Percentiles rank a stretch among this genome's conserved stretches.
These are phyloP conservation scores for Yarrowia osloensis DNA, from an alignment of 805 yeast species.

Conservation along the genomic window DNA sequence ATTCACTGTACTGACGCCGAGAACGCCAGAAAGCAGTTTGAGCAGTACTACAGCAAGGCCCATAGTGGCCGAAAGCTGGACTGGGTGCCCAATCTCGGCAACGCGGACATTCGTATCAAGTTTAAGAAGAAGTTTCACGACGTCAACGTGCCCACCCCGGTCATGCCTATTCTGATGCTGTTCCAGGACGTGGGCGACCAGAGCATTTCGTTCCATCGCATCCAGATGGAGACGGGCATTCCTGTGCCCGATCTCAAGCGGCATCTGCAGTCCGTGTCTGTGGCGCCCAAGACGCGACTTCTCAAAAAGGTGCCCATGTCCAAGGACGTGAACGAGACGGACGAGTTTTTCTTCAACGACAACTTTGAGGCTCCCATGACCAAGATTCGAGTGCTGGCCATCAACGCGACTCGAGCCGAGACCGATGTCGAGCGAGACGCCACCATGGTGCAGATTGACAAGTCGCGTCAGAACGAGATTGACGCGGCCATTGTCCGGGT, in stretches of 20 bases:
- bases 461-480: slow-evolving; percentile 64
- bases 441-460: slow-evolving; percentile 59
- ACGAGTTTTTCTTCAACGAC: slow-evolving; percentile 66
- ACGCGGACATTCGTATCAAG: slow-evolving; percentile 73
- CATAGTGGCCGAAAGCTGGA: slow-evolving; percentile 60
- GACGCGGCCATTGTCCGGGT: slow-evolving; percentile 87
- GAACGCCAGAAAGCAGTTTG: slow-evolving; percentile 50
- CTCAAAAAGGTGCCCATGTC: slow-evolving; percentile 73
- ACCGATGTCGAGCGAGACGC: slow-evolving; percentile 52
- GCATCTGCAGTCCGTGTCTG: slow-evolving; percentile 79
- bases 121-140: slow-evolving; percentile 73
- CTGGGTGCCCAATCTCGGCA: slow-evolving; percentile 86
- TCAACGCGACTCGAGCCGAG: slow-evolving; percentile 52
- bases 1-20: slow-evolving; percentile 42
- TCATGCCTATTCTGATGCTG: slow-evolving; percentile 74
- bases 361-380: slow-evolving; percentile 67
- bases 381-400: slow-evolving; percentile 75
- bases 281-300: slow-evolving; percentile 79
- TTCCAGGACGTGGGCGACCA: slow-evolving; percentile 57
- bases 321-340: slow-evolving; percentile 63
- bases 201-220: slow-evolving; percentile 60
- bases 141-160: slow-evolving; percentile 74
- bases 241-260: slow-evolving; percentile 73
- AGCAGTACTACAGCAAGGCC: slow-evolving; percentile 51
- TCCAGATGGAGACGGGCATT: slow-evolving; percentile 64